Evolutionary conservation across 768 basidiomycete genomes (phyloP), one percentile per base, ranked within the genome.

Genomic region (Macrolepiota albuminosa): DNA sequence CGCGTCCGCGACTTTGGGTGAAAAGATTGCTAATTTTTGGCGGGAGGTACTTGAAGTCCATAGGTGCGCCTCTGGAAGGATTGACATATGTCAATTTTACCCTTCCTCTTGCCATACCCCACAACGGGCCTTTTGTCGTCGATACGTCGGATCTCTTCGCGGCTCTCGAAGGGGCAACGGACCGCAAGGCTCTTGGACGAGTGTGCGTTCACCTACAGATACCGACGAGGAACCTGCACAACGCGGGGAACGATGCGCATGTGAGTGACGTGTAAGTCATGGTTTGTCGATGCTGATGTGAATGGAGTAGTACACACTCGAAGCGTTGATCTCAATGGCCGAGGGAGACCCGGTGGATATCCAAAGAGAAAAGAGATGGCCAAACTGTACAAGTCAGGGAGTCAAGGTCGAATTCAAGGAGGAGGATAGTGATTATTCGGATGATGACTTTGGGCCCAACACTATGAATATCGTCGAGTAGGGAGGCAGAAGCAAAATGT

Each of bases 221-320:
- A 53, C 63, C 73, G 0, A 81, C 83, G 1, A 63, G 77, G 37
- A 75, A 78, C 64, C 63, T 89, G 59, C 93, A 93, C 77, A 95
- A 95, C 67, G 91, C 90, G 1, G 92, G 91, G 0, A 94, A 93
- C 67, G 91, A 94, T 69, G 91, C 92, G 1, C 80, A 88, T 69
- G 92, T 93, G 65, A 45, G 85, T 73, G n/a, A 33, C 48, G 46
- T 39, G 21, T 18, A 3, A 29, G 36, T n/a, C 37, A 16, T 55
- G 5, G 18, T 51, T 42, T 40, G 46, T 16, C n/a, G 29, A 39
- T 8, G 39, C n/a, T 65, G 16, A 16, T 54, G 55, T n/a, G 45
- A 55, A 29, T 51, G 93, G 92, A 55, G 31, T 51, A 94, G 92
- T 90, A 84, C 65, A 92, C 90, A 1, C 74, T 93, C 58, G 71